Percentiles rank a stretch among this genome's conserved stretches.
Conservation (phyloP, 176 grass and related monocot species). For the Carex scoparia region DNA sequence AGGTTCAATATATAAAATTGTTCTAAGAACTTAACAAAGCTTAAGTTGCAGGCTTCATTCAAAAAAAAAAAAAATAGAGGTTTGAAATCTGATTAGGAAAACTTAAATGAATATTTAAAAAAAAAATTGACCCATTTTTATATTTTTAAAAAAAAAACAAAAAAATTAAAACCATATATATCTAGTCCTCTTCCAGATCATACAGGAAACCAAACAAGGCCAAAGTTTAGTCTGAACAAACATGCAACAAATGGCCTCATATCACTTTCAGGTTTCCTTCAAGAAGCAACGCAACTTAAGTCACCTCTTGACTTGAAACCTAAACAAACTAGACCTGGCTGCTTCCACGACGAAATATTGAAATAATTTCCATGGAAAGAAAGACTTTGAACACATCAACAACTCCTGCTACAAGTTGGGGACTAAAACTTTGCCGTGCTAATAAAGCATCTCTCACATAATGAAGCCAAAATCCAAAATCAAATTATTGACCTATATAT, state of each 20-base stretch:
- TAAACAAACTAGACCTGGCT: background rate
- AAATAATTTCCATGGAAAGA: background rate
- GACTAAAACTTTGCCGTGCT: background rate
- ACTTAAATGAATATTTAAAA: background rate
- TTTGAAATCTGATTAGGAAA: too few species aligned
- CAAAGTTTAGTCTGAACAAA: background rate
- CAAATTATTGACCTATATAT: background rate
- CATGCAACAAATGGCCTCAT: background rate
- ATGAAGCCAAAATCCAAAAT: background rate
- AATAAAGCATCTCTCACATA: background rate
- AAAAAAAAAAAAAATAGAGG: too few species aligned
- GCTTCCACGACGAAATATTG: background rate
- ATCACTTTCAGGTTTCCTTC: background rate
- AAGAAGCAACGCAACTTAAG: background rate
- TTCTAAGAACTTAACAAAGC: too few species aligned
- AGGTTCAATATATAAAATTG: too few species aligned
- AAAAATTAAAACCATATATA: background rate
- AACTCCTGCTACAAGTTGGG: background rate
- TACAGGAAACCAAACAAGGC: background rate
- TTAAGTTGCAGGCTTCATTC: too few species aligned
- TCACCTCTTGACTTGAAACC: background rate
- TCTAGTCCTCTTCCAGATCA: background rate
- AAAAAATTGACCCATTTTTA: background rate
- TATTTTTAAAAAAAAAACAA: background rate
- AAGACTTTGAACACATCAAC: background rate